These are phyloP conservation scores for Boehmeria nivea DNA, from an alignment of 306 rosid genomes.

Conservation along the genomic window DNA sequence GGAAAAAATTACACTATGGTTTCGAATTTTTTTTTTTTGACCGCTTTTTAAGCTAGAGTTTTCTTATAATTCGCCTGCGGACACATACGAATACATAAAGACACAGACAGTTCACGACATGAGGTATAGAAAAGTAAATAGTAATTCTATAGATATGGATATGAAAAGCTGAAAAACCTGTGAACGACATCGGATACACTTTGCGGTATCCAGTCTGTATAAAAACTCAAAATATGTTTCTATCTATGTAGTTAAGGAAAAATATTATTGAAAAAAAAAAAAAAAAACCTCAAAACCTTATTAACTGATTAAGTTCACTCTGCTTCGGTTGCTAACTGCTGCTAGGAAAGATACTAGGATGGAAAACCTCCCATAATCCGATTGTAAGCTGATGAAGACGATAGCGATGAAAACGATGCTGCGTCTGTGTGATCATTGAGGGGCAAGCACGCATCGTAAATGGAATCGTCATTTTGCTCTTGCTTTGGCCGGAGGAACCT, in stretches of 20 bases:
- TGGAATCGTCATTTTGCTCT: conserved; percentile 51
- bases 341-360: conserved; percentile 22
- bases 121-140: too few relatives aligned
- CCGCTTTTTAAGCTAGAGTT: too few relatives aligned
- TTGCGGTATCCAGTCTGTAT: conserved; percentile 27
- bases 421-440: conserved; percentile 41
- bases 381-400: conserved; percentile 39
- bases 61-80: too few relatives aligned
- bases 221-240: conserved; percentile 10
- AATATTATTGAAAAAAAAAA: neutral
- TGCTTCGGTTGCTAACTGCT: too few relatives aligned
- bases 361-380: conserved; percentile 52
- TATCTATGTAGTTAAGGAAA: neutral
- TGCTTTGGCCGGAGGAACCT: conserved; percentile 62
- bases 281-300: conserved; percentile 4
- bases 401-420: conserved; percentile 32
- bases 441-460: conserved; percentile 35
- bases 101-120: too few relatives aligned
- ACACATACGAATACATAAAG: too few relatives aligned
- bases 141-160: too few relatives aligned
- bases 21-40: too few relatives aligned
- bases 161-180: too few relatives aligned
- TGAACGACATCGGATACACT: conserved; percentile 19
- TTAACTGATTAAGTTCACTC: conserved; percentile 10
- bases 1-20: too few relatives aligned